Base-by-base conservation (phyloP, 2,329 filamentous ascomycete genomes). In the Venturiaceae sp. region DNA sequence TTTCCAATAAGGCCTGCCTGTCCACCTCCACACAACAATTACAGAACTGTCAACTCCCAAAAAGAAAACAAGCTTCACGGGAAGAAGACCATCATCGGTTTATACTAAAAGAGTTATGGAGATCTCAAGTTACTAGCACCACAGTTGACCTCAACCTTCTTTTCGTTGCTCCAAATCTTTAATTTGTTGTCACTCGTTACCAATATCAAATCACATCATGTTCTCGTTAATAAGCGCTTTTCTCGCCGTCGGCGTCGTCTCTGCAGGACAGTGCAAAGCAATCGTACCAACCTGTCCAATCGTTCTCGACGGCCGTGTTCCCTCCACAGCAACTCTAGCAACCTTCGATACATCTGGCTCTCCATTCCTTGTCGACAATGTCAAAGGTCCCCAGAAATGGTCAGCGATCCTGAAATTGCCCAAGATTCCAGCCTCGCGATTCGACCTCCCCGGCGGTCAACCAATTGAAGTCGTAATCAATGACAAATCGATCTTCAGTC, bases 391-490 rank as follows among this genome's bases (percentile, higher is more conserved):
- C 62, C 69, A 83, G 23, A 76, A 72, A 5, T 81, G 79, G 73
- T 77, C 75, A 58, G 64, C 79, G 57, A 74, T 81, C 36, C 68
- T 84, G 32, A 78, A 59, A 74, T 82, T 55, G 79, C 78, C 1
- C 64, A 68, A 39, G 13, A 69, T 71, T 44, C 62, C 67, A 3
- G 58, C 66, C 3, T 78, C 78, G 23, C 64, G 76, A 67, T 81
- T 81, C 63, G 79, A 82, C 23, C n/a, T 44, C 5, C 54, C 54
- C 16, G 69, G 70, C 50, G 71, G 73, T 46, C 68, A 75, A 34
- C 70, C 81, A 4, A 63, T 83, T 23, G 79, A 81, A 64, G 77
- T 83, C 9, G 82, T 79, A 41, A 78, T 84, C 66, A 76, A 68
- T 60, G 82, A 85, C 67, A 64, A 76, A 60, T 83, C 80, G 63